Conservation (phyloP, 1,284 basidiomycete genomes). For the Stereum hirsutum region DNA sequence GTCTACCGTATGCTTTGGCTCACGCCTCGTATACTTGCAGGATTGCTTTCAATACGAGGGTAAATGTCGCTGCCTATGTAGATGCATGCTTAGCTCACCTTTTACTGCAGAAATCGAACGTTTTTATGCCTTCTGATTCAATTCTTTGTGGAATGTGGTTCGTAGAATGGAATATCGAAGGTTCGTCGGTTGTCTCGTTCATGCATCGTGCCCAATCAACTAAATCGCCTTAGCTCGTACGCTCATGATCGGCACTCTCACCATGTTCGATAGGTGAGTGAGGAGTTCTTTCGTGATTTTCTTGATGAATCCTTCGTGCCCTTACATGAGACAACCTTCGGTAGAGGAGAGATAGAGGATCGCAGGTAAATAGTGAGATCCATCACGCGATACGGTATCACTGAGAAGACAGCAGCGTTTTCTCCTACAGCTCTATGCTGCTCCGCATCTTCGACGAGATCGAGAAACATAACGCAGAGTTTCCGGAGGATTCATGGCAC, state of each 20-base stretch:
- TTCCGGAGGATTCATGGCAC: neutral
- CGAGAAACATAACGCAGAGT: neutral
- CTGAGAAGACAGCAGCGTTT: neutral
- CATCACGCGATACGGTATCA: too few species aligned
- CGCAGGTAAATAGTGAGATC: too few species aligned
- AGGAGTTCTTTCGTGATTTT: neutral
- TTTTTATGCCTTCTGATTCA: neutral
- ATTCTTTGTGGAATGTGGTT: neutral
- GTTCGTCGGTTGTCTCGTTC: neutral
- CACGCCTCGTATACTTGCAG: too few species aligned
- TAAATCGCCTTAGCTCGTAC: neutral
- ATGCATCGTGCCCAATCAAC: too few species aligned
- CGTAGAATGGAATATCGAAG: neutral
- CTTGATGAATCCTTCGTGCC: neutral
- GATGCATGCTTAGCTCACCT: neutral
- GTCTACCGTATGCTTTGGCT: neutral
- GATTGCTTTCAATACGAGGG: too few species aligned
- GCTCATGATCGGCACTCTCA: too few species aligned
- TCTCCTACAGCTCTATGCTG: neutral
- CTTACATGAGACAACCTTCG: too few species aligned
- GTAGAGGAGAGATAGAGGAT: too few species aligned
- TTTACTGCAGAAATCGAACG: neutral
- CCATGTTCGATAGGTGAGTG: too few species aligned
- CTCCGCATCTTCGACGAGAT: neutral
- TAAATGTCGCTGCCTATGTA: neutral